Evolutionary conservation across 805 yeast species (phyloP), one percentile per base, ranked within the genome.

Genomic region (Metschnikowia hibisci): DNA sequence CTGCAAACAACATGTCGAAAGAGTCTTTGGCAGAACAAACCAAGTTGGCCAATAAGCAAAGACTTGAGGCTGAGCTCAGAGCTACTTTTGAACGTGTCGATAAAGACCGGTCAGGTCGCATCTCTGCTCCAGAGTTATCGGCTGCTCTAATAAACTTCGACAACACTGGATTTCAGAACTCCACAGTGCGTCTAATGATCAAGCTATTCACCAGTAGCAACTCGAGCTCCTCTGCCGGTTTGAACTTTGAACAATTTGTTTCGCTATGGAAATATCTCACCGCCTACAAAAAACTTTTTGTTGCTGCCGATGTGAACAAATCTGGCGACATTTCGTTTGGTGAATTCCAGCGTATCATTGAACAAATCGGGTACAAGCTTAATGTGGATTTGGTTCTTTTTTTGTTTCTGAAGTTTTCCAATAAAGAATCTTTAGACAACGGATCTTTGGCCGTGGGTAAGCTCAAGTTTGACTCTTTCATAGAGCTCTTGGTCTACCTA

Each of bases 401-500:
- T 54, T 63, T 84, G 44, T 83, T 81, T 56, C 76, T 71, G 50
- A 73, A 73, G 44, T 82, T 80, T 56, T 71, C 81, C 33, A 57
- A 60, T 49, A 62, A 62, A 31, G 73, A 67, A 18, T 18, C 42
- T 12, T 52, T 54, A 31, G 53, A 54, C 6, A 61, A 60, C 39
- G 53, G 50, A 13, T 40, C 51, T 13, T 43, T 58, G 7, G 46
- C 61, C 0, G 64, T 69, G 26, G 74, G 74, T 1, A 68, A 64
- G 45, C 58, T 87, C 62, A 80, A 84, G 46, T 87, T 87, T 61
- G 96, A 87, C 60, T 74, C 80, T 60, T 87, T 87, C 63, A 88
- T 87, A 20, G 95, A 87, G 58, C 74, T 86, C 42, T 72, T 87
- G 51, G 84, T 87, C 13, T 84, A 87, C 74, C 69, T 87, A 51